Percentiles rank a stretch among this genome's conserved stretches.
Conservation (phyloP, 1,284 basidiomycete genomes). For the Puccinia novopanici region DNA sequence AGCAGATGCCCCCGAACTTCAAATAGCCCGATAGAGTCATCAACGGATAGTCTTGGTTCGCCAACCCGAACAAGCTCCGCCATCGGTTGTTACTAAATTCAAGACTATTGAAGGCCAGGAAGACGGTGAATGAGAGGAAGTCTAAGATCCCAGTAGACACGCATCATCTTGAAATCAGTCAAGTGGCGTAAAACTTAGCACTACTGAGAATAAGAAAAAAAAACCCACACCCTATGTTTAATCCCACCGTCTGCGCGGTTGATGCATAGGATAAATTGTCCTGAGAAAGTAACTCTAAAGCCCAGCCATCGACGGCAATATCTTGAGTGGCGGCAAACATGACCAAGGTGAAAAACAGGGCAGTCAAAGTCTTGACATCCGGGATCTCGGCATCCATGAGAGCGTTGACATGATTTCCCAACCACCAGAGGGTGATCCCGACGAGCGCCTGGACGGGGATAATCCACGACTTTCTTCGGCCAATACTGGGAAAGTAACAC, state of each 20-base stretch:
- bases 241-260: conserved; percentile 95
- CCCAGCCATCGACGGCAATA: conserved; percentile 99
- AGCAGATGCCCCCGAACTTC: conserved; percentile 80
- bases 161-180: not conserved
- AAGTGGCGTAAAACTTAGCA: not conserved
- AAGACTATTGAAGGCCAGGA: conserved; percentile 92
- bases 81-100: conserved; percentile 71
- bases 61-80: conserved; percentile 29
- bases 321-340: conserved; percentile 97
- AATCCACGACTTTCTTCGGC: conserved; percentile 96
- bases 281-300: conserved; percentile 89
- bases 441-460: conserved; percentile 93
- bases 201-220: not conserved
- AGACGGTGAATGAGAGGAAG: conserved; percentile 95
- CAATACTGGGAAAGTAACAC: conserved; percentile 75
- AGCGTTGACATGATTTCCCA: conserved; percentile 76
- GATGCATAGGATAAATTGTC: conserved; percentile 95
- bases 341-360: conserved; percentile 85
- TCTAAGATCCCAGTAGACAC: conserved; percentile 56
- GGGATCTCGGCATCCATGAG: conserved; percentile 81
- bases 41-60: conserved; percentile 71
- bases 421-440: conserved; percentile 81
- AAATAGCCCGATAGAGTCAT: conserved; percentile 80
- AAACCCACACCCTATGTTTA: conserved; percentile 79
- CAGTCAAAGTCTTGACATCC: conserved; percentile 77